Evolutionary conservation across 1,139 yeast genomes (phyloP).

Genomic region (Hansenula sp.): DNA sequence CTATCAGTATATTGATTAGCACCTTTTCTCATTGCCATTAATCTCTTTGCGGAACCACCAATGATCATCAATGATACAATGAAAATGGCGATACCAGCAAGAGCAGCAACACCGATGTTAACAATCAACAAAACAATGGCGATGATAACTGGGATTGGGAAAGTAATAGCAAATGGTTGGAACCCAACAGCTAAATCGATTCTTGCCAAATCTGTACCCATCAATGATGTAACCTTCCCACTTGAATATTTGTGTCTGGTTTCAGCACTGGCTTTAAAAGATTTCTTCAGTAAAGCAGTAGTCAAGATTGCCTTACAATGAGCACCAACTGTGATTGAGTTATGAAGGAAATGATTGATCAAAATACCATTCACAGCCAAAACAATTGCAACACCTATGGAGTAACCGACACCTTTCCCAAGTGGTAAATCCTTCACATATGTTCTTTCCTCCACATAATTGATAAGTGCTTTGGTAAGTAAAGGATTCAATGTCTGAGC

Average conservation of each 20-base stretch:
- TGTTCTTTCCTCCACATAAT: constrained; percentile 38
- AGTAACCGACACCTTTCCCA: constrained; percentile 57
- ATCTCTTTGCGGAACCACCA: constrained; percentile 31
- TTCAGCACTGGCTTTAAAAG: constrained; percentile 55
- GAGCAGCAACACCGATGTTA: constrained; percentile 69
- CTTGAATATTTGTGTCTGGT: constrained; percentile 58
- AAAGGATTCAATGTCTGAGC: constrained; percentile 49
- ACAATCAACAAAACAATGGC: constrained; percentile 61
- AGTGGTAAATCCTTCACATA: constrained; percentile 23
- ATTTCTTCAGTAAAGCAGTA: constrained; percentile 61
- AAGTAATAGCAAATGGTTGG: constrained; percentile 59
- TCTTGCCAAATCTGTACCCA: constrained; percentile 78
- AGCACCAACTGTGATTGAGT: constrained; percentile 61
- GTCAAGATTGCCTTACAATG: constrained; percentile 63
- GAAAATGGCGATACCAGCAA: constrained; percentile 61
- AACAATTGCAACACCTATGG: constrained; percentile 47
- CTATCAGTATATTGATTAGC: constrained; percentile 47
- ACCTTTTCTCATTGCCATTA: constrained; percentile 38
- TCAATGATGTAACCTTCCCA: constrained; percentile 67
- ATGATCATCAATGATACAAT: constrained; percentile 29
- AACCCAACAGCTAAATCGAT: constrained; percentile 73
- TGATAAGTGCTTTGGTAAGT: constrained; percentile 49
- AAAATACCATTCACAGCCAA: constrained; percentile 45
- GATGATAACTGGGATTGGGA: constrained; percentile 57
- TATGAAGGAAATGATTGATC: constrained; percentile 60